Evolutionary conservation across 2,329 filamentous ascomycete species (phyloP), one percentile per base, ranked within the genome.

Genomic region (Neofusicoccum umdonicola): DNA sequence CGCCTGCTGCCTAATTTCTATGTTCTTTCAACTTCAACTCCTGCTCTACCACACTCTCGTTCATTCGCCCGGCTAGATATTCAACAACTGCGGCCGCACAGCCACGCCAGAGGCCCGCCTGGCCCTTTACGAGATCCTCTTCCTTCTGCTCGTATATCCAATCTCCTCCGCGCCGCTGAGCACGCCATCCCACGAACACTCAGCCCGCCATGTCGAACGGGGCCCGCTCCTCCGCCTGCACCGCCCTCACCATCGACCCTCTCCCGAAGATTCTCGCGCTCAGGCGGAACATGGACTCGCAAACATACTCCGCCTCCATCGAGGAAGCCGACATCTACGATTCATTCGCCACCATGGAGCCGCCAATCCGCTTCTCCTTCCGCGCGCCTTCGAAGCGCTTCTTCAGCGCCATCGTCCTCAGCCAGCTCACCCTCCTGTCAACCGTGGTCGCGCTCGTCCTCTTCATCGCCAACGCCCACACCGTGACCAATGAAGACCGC

Each of bases 21-120:
- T 60, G 56, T 60, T 47, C 42, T 47, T 60, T 45, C 27, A 47
- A 48, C 56, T 47, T 22, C 56, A 47, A 47, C 56, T 47, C 15
- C 31, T 58, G 15, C 39, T 60, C 34, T 60, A 60, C 56, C 42
- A 37, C 31, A 60, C 56, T 47, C 56, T 60, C 31, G 56, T 60
- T 48, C 56, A 47, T 31, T 47, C 19, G 27, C 56, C 56, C 12
- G 56, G 42, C 41, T 60, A 35, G 34, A 45, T 34, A 15, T 15
- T 45, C 42, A 4, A 8, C 12, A 17, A 42, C 54, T 44, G 11
- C n/a, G 27, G 9, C 39, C 12, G n/a, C 7, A 11, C 17, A 31
- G 17, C 35, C 34, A 12, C 56, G 15, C 3, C 39, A 44, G 13
- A 42, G 13, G 9, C 19, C 8, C 34, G 4, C 7, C 9, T 12